Conservation (phyloP, 2,329 filamentous ascomycete species). For the Pseudodiploospora longispora region DNA sequence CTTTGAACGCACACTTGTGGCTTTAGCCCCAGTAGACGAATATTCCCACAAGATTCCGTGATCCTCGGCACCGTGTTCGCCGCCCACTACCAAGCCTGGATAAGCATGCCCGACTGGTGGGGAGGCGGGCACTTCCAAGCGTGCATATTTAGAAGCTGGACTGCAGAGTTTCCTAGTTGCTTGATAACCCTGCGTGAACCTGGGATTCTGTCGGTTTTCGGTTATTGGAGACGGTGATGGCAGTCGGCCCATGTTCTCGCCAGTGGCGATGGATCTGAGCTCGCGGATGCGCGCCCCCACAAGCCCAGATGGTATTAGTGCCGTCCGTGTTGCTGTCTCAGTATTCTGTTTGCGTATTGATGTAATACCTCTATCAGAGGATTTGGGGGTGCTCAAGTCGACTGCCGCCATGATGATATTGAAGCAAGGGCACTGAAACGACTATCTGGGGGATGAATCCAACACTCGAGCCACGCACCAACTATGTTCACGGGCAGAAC, state of each 20-base stretch:
- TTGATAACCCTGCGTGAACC: slow-evolving; percentile 21
- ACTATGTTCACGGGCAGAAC: too few species aligned
- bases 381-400: too few species aligned
- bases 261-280: slow-evolving; percentile 16
- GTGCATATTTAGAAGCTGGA: slow-evolving; percentile 17
- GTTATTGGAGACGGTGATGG: slow-evolving; percentile 9
- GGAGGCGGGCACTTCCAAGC: slow-evolving; percentile 12
- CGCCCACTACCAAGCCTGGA: slow-evolving; percentile 11
- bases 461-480: too few species aligned
- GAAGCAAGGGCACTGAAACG: too few species aligned
- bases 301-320: slow-evolving; percentile 17
- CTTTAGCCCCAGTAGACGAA: too few species aligned
- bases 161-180: slow-evolving; percentile 16
- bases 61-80: slow-evolving; percentile 7
- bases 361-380: too few species aligned
- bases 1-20: too few species aligned
- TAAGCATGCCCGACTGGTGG: slow-evolving; percentile 14
- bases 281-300: slow-evolving; percentile 21
- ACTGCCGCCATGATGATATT: too few species aligned
- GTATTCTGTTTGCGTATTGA: too few species aligned
- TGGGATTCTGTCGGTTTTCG: slow-evolving; percentile 15
- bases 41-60: slow-evolving; percentile 2
- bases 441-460: too few species aligned
- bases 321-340: slow-evolving; percentile 1
- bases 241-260: slow-evolving; percentile 5